Conservation (phyloP, 768 basidiomycete genomes). For the Neoboletus magnificus region DNA sequence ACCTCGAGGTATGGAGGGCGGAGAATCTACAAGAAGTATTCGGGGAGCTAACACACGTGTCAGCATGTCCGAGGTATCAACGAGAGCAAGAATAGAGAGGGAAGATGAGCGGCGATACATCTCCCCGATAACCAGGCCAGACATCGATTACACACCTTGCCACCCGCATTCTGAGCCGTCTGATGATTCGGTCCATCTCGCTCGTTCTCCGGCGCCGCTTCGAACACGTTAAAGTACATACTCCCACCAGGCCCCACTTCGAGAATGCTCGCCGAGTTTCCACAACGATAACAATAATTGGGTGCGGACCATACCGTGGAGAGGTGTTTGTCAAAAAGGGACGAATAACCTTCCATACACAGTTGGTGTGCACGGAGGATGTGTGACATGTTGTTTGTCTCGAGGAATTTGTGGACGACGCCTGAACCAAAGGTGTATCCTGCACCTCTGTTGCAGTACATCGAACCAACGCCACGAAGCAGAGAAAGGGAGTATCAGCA, state of each 20-base stretch:
- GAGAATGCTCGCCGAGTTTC: constrained; percentile 93
- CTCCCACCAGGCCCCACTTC: constrained; percentile 88
- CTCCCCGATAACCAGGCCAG: neutral
- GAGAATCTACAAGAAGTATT: constrained; percentile 63
- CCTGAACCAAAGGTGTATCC: constrained; percentile 99
- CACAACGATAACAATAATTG: constrained; percentile 98
- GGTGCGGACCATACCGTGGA: constrained; percentile 99
- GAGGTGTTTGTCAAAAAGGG: constrained; percentile 92
- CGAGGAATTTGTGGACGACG: constrained; percentile 95
- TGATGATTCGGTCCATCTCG: constrained; percentile 84
- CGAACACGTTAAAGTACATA: constrained; percentile 97
- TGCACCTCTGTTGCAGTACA: constrained; percentile 65
- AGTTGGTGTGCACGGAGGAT: constrained; percentile 98
- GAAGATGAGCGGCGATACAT: neutral
- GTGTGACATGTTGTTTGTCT: constrained; percentile 94
- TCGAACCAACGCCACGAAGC: constrained; percentile 3
- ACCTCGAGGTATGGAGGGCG: neutral
- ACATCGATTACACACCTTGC: constrained; percentile 51
- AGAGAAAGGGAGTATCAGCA: constrained; percentile 5
- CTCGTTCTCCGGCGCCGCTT: constrained; percentile 98
- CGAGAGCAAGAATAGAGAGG: neutral
- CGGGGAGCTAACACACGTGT: constrained; percentile 55
- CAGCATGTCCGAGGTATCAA: neutral
- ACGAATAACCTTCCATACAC: constrained; percentile 99
- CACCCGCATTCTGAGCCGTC: constrained; percentile 63